Evolutionary conservation across 352 stramenopile genomes (phyloP).

Genomic region (Blastocystis hominis): DNA sequence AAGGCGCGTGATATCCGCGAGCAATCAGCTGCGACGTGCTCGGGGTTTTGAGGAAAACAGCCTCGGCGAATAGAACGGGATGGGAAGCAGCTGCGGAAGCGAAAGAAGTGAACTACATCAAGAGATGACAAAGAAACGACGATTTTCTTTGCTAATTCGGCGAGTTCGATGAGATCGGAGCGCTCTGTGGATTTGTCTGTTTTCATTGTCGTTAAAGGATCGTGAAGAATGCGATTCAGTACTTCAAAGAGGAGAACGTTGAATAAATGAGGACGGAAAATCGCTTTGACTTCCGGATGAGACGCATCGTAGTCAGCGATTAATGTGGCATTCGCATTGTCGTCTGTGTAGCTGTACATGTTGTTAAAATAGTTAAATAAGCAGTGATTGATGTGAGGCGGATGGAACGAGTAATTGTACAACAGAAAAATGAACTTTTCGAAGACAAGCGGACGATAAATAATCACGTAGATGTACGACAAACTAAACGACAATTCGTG

Average conservation of each 20-base stretch:
- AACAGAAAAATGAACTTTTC: not conserved
- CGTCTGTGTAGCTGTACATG: not conserved
- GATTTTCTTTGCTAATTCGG: not conserved
- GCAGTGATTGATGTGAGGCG: not conserved
- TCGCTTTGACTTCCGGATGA: not conserved
- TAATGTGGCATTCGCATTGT: not conserved
- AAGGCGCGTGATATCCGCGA: not conserved
- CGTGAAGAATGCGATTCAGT: not conserved
- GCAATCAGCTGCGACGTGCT: not conserved
- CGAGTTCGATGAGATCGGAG: not conserved
- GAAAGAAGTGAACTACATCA: not conserved
- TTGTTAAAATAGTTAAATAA: not conserved
- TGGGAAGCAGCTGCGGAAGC: not conserved
- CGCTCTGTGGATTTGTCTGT: not conserved
- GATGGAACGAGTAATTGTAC: constrained; percentile 16
- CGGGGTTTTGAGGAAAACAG: not conserved
- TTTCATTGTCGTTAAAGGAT: not conserved
- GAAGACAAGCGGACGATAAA: not conserved
- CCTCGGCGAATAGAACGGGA: not conserved
- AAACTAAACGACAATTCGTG: constrained; percentile 72
- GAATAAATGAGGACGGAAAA: not conserved
- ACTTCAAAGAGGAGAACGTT: not conserved
- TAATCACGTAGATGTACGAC: not conserved
- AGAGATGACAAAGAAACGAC: not conserved
- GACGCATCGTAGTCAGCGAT: not conserved